Evolutionary conservation across 345 rosid species (phyloP), one percentile per base, ranked within the genome.

Genomic region (Pseudoturritis turrita): DNA sequence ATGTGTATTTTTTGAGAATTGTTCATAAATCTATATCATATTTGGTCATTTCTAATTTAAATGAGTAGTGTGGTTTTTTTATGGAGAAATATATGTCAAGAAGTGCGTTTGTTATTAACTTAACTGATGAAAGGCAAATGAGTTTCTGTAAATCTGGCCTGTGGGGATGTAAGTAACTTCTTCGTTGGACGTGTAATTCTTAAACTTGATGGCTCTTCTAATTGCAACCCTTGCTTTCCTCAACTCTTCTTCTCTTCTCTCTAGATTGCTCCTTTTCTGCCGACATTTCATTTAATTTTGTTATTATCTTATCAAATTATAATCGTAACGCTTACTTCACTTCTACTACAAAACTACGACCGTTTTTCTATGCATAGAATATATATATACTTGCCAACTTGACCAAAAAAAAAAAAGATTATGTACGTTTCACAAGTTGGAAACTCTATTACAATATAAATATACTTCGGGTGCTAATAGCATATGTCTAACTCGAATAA

Each of bases 121-220:
- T 76, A 83, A 90, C 96, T 86, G 97, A 60, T 89, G 92, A 82
- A 91, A 91, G 15, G 93, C 87, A 31, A 73, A 65, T 0, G 86
- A 61, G 54, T 87, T 91, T 75, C 88, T 80, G 75, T 91, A 91
- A 37, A 83, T 49, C 10, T 77, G 47, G 28, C 96, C 96, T 47
- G 69, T 68, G 15, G 97, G 93, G 21, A 82, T 19, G 59, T 62
- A 88, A 0, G 37, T 74, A 21, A 83, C 82, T 13, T 73, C 65
- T 33, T 65, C 60, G 10, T 81, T 76, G 3, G 91, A 82, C 10
- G 80, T 63, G 41, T 73, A 84, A 63, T 78, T 91, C 47, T 46
- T 70, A 17, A 29, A 25, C 33, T 35, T 73, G 55, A 87, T 50
- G 14, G 96, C 96, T 40, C 67, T 47, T 37, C 54, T 71, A 54